Conservation (phyloP, 495 filamentous ascomycete genomes). For the Podospora appendiculata region DNA sequence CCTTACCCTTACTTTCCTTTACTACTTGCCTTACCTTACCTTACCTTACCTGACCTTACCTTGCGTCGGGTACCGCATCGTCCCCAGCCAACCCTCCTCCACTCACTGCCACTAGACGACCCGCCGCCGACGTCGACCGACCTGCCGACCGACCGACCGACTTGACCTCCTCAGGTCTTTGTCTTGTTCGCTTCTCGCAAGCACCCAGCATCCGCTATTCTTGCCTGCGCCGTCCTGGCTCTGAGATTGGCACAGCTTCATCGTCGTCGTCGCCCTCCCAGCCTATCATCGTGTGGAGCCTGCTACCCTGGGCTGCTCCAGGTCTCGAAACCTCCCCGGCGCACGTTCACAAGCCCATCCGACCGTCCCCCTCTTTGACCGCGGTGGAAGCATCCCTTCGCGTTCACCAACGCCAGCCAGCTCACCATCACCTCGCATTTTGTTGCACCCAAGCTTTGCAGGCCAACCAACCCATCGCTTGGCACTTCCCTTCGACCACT, state of each 20-base stretch:
- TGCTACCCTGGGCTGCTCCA: not conserved
- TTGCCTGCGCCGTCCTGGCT: not conserved
- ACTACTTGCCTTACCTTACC: too few relatives aligned
- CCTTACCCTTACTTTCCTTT: too few relatives aligned
- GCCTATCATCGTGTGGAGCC: not conserved
- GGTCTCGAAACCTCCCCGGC: too few relatives aligned
- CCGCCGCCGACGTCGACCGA: not conserved
- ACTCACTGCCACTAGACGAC: not conserved
- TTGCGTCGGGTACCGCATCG: too few relatives aligned
- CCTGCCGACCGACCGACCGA: not conserved
- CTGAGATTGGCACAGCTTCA: not conserved
- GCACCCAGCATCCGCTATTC: not conserved
- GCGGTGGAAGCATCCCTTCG: not conserved
- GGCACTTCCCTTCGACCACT: slow-evolving; percentile 1
- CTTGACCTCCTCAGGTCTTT: not conserved
- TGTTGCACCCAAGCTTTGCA: too few relatives aligned
- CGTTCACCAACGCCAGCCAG: too few relatives aligned
- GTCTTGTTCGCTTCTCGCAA: not conserved
- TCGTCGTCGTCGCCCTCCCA: not conserved
- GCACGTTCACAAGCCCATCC: not conserved
- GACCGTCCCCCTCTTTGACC: not conserved
- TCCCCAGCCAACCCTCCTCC: not conserved
- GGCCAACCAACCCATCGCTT: not conserved
- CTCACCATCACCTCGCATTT: too few relatives aligned
- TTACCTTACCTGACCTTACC: too few relatives aligned